phyloP scores from a whole-genome alignment of 768 basidiomycete species.

The Suillus subaureus region DNA sequence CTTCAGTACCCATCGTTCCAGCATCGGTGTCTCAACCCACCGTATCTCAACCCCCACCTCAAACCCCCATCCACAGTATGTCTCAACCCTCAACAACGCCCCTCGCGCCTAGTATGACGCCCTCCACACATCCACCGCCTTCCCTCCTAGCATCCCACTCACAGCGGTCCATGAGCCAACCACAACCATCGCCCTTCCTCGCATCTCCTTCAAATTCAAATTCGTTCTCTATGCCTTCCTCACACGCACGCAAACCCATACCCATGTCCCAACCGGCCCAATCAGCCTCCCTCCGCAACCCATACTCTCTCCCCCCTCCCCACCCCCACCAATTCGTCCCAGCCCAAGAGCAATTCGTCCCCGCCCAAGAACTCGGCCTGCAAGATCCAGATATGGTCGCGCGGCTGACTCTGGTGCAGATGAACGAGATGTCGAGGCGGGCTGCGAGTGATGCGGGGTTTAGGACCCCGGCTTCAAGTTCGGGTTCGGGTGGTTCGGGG shows the following conservation, averaged over 20 bases:
- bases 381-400: slow-evolving; percentile 58
- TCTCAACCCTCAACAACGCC: slow-evolving; percentile 10
- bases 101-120: slow-evolving; percentile 31
- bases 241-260: slow-evolving; percentile 9
- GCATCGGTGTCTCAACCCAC: slow-evolving; percentile 8
- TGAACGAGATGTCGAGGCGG: slow-evolving; percentile 76
- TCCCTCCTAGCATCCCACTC: slow-evolving; percentile 25
- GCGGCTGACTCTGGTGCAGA: slow-evolving; percentile 69
- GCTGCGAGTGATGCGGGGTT: slow-evolving; percentile 45
- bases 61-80: slow-evolving; percentile 20
- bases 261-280: slow-evolving; percentile 2
- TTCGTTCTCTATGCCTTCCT: slow-evolving; percentile 3
- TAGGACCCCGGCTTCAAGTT: slow-evolving; percentile 17
- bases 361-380: slow-evolving; percentile 50
- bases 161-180: slow-evolving; percentile 11
- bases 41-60: slow-evolving; percentile 14
- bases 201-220: slow-evolving; percentile 19
- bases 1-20: slow-evolving; percentile 14
- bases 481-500: slow-evolving; percentile 35
- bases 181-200: slow-evolving; percentile 18
- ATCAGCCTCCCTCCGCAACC: background rate
- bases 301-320: slow-evolving; percentile 6
- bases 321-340: slow-evolving; percentile 3
- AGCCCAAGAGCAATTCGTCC: slow-evolving; percentile 45
- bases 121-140: slow-evolving; percentile 34